These are phyloP conservation scores for Amanita rubescens DNA, from an alignment of 768 basidiomycete species.

Conservation along the genomic window DNA sequence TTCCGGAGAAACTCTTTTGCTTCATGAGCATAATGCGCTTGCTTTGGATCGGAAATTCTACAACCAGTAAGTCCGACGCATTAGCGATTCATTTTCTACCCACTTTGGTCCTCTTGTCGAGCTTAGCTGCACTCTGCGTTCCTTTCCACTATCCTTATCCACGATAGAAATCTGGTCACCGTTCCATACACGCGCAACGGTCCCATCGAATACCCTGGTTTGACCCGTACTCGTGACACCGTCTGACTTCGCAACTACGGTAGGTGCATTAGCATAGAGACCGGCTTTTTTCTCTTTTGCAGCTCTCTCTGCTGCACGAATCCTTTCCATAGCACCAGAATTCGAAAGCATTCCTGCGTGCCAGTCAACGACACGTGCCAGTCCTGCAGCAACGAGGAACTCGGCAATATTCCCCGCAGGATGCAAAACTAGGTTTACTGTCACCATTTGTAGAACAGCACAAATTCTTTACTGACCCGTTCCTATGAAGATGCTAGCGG, in stretches of 20 bases:
- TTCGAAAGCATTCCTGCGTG: conserved; percentile 91
- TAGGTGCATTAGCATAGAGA: conserved; percentile 53
- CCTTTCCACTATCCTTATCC: conserved; percentile 65
- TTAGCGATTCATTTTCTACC: conserved; percentile 2
- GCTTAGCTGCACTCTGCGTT: conserved; percentile 80
- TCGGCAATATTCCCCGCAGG: conserved; percentile 95
- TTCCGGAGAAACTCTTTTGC: conserved; percentile 91
- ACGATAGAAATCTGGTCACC: conserved; percentile 84
- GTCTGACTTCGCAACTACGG: conserved; percentile 40
- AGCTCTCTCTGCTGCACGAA: conserved; percentile 74
- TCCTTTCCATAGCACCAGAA: conserved; percentile 78
- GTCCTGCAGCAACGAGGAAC: conserved; percentile 72
- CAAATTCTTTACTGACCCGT: conserved; percentile 39
- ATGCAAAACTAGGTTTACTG: conserved; percentile 56
- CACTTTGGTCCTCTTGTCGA: conserved; percentile 84
- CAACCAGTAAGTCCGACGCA: not conserved
- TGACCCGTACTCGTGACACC: conserved; percentile 36
- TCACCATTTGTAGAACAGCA: not conserved
- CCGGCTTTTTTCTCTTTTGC: conserved; percentile 71
- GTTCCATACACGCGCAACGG: conserved; percentile 84
- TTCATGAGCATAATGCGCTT: conserved; percentile 84
- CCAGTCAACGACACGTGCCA: conserved; percentile 94
- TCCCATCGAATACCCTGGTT: conserved; percentile 63
- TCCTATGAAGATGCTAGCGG: conserved; percentile 87
- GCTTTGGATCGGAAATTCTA: conserved; percentile 79